Base-by-base conservation (phyloP, 164 flowering plant species). In the Hamamelis virginiana region DNA sequence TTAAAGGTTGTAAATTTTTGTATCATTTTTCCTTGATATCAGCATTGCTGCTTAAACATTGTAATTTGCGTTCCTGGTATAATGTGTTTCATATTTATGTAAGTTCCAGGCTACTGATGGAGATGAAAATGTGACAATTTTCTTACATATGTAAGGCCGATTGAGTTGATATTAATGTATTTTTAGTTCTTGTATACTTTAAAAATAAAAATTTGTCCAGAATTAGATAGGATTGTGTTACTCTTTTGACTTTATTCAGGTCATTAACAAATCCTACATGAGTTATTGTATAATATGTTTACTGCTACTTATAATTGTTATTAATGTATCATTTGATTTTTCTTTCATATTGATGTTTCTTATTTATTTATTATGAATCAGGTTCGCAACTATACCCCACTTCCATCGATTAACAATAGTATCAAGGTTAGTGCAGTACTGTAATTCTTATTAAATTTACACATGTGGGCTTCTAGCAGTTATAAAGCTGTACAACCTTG, bases 381-480 rank as follows among this genome's bases (percentile, higher is more conserved):
- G 97, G 97, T 91, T 61, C 89, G 89, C 62, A 94, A 94, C 69
- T 90, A 85, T 73, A 76, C 87, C 38, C 91, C 93, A 59, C 75
- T 76, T 68, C 96, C 98, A 67, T 63, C 92, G 63, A 83, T 91
- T 62, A 94, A 94, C 80, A 94, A 85, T 78, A 94, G 97, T 68
- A 91, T 94, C 73, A 94, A 94, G 98, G 98, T 94, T 60, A 79
- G 85, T 74, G 52, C 13, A 13, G 23, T 60, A 26, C 18, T 28
- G 21, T 50, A 9, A 13, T 66, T 38, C 21, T n/a, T 33, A 23
- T 56, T 19, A 13, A 16, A 56, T 59, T 9, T 15, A 19, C 18
- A 18, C 38, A 46, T 43, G 28, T 45, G n/a, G n/a, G 14, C 65
- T 0, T 5, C 12, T 43, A 41, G 48, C 45, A 18, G 18, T 9